These are phyloP conservation scores for Salix udensis DNA, from an alignment of 345 rosid species.

Conservation along the genomic window DNA sequence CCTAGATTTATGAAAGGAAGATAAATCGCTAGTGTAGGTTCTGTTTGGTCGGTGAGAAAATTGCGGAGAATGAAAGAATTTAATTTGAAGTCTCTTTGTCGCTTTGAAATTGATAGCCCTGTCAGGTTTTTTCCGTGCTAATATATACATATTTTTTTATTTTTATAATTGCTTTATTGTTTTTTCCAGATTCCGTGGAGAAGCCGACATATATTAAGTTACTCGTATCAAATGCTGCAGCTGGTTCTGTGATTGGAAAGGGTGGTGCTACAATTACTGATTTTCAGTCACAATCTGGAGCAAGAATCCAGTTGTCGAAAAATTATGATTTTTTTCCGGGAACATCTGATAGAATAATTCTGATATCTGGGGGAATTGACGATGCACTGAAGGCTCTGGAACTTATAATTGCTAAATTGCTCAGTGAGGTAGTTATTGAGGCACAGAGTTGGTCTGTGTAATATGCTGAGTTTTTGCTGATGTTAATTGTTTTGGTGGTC, in stretches of 20 bases:
- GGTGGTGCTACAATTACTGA: slow-evolving; percentile 97
- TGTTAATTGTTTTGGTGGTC: slow-evolving; percentile 23
- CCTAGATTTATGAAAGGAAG: background rate
- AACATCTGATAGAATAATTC: slow-evolving; percentile 86
- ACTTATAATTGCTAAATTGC: slow-evolving; percentile 75
- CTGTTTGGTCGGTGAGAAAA: slow-evolving; percentile 4
- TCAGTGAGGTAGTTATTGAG: slow-evolving; percentile 67
- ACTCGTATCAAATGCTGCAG: slow-evolving; percentile 95
- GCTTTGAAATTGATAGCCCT: background rate
- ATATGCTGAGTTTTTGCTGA: slow-evolving; percentile 2
- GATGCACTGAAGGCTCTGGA: slow-evolving; percentile 78
- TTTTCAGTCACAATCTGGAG: slow-evolving; percentile 90
- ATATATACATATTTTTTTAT: background rate
- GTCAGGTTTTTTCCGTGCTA: background rate
- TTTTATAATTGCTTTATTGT: background rate
- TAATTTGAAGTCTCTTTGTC: background rate
- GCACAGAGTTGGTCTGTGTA: background rate
- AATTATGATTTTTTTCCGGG: slow-evolving; percentile 92
- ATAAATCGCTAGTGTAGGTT: background rate
- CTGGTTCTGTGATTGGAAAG: slow-evolving; percentile 98
- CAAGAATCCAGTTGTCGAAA: slow-evolving; percentile 93
- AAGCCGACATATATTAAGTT: slow-evolving; percentile 76
- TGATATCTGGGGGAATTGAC: slow-evolving; percentile 74
- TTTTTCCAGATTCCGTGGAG: slow-evolving; percentile 60
- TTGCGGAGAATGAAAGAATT: background rate